Evolutionary conservation across 225 moss, liverwort and hornwort species (phyloP), one percentile per base, ranked within the genome.

Genomic region (Rhytidiadelphus loreus): DNA sequence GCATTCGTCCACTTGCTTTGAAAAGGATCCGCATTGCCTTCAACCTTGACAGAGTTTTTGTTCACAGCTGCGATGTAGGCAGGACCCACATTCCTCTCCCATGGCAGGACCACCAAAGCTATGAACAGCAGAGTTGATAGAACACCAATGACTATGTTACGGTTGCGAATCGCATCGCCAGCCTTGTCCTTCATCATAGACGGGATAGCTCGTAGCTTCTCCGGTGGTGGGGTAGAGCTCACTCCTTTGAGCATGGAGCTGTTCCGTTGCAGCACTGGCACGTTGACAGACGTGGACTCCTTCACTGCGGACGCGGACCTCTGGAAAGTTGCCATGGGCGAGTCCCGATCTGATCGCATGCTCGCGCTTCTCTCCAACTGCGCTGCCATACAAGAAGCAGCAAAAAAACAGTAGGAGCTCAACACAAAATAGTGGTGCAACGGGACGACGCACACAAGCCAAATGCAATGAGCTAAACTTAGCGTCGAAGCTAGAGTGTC

Each of bases 251-350:
- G 81, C 25, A 90, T 35, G 6, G 94, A 94, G 73, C 32, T 89
- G 35, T 90, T 86, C 78, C 94, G 82, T n/a, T 94, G 94, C 88
- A 94, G 69, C 33, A 90, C 89, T 8, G 94, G 94, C 87, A 91
- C 92, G 41, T 90, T 93, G 37, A 91, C 91, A 22, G 90, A 81
- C 7, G 91, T 87, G 12, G 92, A 91, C 86, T 94, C 94, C 88
- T 94, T 94, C 89, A 93, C 88, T 2, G 91, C 3, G 16, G 94
- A 94, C 18, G 86, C 91, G 17, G 91, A 91, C 89, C 94, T 89
- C 89, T 94, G 94, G 37, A 94, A 89, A 37, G 94, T 90, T 53
- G 94, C 94, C 94, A 94, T 94, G 16, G 93, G 86, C 68, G 90
- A 89, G 80, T 91, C 90, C 85, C 92, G 90, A 82, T 94, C 94